Evolutionary conservation across 306 rosid species (phyloP).

Genomic region (Citrullus amarus): DNA sequence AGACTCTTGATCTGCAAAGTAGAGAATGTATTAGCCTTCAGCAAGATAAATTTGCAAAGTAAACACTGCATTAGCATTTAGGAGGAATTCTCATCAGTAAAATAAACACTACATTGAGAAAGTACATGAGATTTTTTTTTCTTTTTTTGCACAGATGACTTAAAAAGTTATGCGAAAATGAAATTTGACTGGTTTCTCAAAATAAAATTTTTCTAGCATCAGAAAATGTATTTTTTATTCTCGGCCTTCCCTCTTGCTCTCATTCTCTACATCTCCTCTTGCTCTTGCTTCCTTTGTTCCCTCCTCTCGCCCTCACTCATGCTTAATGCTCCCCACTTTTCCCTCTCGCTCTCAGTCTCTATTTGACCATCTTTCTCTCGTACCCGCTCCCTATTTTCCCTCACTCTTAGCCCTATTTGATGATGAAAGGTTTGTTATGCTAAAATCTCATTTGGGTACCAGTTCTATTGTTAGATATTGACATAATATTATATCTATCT

Average conservation of each 20-base stretch:
- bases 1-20: slow-evolving; percentile 62
- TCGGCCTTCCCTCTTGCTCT: no score
- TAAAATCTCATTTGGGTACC: background rate
- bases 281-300: background rate
- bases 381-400: background rate
- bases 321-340: no score
- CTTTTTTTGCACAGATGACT: no score
- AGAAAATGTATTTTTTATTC: no score
- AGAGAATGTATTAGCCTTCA: background rate
- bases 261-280: no score
- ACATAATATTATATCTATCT: no score
- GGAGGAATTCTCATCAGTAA: background rate
- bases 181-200: no score
- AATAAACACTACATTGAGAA: background rate
- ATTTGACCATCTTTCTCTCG: background rate
- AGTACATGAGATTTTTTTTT: background rate
- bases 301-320: no score
- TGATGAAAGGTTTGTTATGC: background rate
- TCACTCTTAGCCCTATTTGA: background rate
- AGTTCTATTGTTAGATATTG: no score
- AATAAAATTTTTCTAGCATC: no score
- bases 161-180: no score
- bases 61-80: background rate
- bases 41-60: background rate
- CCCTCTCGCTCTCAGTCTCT: no score